These are phyloP conservation scores for Rhodotorula sp. DNA, from an alignment of 1,284 basidiomycete genomes.

Conservation along the genomic window DNA sequence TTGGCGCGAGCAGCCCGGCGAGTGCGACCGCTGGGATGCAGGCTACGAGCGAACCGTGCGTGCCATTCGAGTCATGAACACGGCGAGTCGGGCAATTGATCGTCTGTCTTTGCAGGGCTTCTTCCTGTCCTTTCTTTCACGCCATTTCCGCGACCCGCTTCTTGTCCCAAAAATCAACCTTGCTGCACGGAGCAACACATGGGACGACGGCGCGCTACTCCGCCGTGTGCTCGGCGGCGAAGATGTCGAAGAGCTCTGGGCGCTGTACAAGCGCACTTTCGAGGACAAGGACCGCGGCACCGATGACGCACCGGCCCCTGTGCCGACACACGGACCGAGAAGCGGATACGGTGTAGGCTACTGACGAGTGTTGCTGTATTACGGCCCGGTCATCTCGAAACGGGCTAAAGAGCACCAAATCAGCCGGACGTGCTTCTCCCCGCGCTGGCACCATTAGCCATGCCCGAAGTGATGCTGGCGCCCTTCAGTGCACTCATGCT, in stretches of 20 bases:
- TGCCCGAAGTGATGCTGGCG: no score
- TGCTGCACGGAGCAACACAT: not conserved
- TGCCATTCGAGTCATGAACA: no score
- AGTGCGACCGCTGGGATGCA: constrained; percentile 25
- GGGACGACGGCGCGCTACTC: constrained; percentile 28
- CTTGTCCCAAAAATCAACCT: constrained; percentile 38
- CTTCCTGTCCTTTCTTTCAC: constrained; percentile 35
- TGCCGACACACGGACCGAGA: constrained; percentile 25
- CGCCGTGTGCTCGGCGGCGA: constrained; percentile 9
- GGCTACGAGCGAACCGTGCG: constrained; percentile 37
- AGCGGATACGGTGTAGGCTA: not conserved
- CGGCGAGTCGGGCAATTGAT: not conserved
- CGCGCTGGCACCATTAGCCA: no score
- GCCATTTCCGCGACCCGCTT: not conserved
- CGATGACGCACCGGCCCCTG: constrained; percentile 2
- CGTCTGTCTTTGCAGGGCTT: constrained; percentile 15
- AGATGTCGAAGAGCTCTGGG: constrained; percentile 28
- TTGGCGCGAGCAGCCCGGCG: constrained; percentile 28
- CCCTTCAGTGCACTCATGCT: no score
- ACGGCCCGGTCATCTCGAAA: no score
- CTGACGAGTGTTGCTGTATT: not conserved
- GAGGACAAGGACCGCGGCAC: not conserved
- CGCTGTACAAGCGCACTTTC: constrained; percentile 21
- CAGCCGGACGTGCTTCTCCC: no score
- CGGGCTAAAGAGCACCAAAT: no score